Percentiles rank a stretch among this genome's conserved stretches.
Conservation (phyloP, 768 basidiomycete species). For the Lactarius quietus region DNA sequence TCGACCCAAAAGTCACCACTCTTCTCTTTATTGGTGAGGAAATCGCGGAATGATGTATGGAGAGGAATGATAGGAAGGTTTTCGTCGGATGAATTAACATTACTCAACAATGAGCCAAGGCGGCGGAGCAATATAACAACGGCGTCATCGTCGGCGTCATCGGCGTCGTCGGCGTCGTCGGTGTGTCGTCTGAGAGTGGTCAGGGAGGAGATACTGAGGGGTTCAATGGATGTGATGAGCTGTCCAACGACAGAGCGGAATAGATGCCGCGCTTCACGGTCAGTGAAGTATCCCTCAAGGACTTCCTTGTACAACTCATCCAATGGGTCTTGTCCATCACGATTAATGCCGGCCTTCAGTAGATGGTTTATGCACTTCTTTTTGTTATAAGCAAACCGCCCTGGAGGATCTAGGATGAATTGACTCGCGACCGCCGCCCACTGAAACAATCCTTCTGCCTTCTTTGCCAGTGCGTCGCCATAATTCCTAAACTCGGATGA, state of each 20-base stretch:
- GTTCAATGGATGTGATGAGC: background rate
- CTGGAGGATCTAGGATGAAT: background rate
- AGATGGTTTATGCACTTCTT: background rate
- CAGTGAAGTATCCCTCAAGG: background rate
- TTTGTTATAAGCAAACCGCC: background rate
- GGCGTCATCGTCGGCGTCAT: background rate
- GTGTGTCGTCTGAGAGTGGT: no score
- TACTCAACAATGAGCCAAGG: constrained; percentile 1
- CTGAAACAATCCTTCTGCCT: background rate
- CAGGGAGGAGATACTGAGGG: background rate
- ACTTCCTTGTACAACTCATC: background rate
- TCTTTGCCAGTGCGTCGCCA: background rate
- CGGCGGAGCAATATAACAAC: background rate
- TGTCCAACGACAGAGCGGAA: constrained; percentile 8
- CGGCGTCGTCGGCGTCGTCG: background rate
- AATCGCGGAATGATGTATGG: constrained; percentile 1
- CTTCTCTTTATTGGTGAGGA: background rate
- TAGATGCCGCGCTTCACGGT: background rate
- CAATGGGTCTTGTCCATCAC: background rate
- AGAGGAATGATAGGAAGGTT: background rate
- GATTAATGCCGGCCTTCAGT: background rate
- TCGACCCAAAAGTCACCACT: background rate
- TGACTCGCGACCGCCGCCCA: constrained; percentile 4
- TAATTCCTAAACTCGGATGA: background rate
- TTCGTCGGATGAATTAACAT: background rate